Percentiles rank a stretch among this genome's conserved stretches.
phyloP scores from a whole-genome alignment of 306 rosid genomes.

The Inga oerstediana region DNA sequence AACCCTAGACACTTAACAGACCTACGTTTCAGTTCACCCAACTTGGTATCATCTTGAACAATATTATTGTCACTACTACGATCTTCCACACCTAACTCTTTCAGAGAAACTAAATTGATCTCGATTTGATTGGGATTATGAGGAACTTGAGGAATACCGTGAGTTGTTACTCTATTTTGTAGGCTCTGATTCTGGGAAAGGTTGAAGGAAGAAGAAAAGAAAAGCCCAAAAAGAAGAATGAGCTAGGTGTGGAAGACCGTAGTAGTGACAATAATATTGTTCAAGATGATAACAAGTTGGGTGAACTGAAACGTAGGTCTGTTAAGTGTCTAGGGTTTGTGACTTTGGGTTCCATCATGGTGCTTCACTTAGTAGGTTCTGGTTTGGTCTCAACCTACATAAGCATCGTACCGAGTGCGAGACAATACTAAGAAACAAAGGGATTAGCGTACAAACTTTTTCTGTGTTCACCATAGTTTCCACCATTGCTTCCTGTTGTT shows the following conservation, averaged over 20 bases:
- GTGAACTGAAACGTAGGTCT: conserved; percentile 10
- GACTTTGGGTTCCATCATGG: conserved; percentile 37
- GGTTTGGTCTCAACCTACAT: conserved; percentile 23
- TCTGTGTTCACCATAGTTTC: too few relatives aligned
- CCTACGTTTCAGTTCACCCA: neutral
- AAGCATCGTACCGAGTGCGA: conserved; percentile 1
- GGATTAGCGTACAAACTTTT: too few relatives aligned
- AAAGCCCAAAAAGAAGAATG: neutral
- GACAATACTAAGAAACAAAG: too few relatives aligned
- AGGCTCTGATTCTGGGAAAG: too few relatives aligned
- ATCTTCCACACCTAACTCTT: neutral
- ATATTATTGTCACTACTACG: neutral
- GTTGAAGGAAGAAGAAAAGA: too few relatives aligned
- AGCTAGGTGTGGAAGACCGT: neutral
- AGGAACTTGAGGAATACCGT: too few relatives aligned
- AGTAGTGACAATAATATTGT: neutral
- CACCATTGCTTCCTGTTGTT: too few relatives aligned
- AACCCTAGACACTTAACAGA: conserved; percentile 26
- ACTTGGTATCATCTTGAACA: neutral
- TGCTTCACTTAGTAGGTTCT: conserved; percentile 38
- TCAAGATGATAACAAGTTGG: neutral
- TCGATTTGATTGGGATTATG: too few relatives aligned
- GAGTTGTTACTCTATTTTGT: too few relatives aligned
- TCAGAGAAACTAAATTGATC: too few relatives aligned
- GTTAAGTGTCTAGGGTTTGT: conserved; percentile 27